A percentile compares a stretch with the other conserved stretches of the same genome.
Evolutionary conservation across 805 yeast genomes (phyloP).

Genomic region (Pichia exigua): DNA sequence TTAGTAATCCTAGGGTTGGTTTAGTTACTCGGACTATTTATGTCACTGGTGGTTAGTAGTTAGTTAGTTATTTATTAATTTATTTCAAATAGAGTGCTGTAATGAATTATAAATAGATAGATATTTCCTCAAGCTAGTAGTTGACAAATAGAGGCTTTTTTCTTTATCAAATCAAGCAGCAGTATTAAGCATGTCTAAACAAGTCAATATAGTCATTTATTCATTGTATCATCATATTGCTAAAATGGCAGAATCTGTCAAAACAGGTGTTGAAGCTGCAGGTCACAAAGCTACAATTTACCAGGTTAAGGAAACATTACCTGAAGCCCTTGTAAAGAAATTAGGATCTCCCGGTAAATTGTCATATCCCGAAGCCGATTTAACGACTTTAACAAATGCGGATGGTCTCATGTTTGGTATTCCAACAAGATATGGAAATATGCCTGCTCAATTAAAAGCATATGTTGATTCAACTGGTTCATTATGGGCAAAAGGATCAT

Average conservation of each 20-base stretch:
- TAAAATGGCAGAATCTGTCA: slow-evolving; percentile 57
- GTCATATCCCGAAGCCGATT: slow-evolving; percentile 49
- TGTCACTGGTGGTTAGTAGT: too few relatives aligned
- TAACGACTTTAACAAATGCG: slow-evolving; percentile 40
- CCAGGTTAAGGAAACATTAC: slow-evolving; percentile 76
- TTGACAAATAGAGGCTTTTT: too few relatives aligned
- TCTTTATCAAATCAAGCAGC: not conserved
- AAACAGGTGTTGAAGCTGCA: slow-evolving; percentile 60
- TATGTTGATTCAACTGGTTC: slow-evolving; percentile 77
- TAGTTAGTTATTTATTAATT: too few relatives aligned
- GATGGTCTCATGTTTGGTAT: slow-evolving; percentile 82
- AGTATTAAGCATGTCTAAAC: not conserved
- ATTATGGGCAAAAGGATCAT: slow-evolving; percentile 68
- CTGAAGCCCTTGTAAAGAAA: slow-evolving; percentile 49
- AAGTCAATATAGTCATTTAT: slow-evolving; percentile 52
- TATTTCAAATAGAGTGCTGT: too few relatives aligned
- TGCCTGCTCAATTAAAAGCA: slow-evolving; percentile 70
- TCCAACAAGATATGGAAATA: slow-evolving; percentile 79
- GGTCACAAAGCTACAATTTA: slow-evolving; percentile 66
- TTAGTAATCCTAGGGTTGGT: too few relatives aligned
- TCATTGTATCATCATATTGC: slow-evolving; percentile 76
- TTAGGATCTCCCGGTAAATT: slow-evolving; percentile 63
- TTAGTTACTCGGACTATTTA: too few relatives aligned
- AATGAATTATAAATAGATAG: too few relatives aligned
- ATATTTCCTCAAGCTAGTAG: too few relatives aligned